These are phyloP conservation scores for Agaricus subrufescens DNA, from an alignment of 768 basidiomycete genomes.

Conservation along the genomic window DNA sequence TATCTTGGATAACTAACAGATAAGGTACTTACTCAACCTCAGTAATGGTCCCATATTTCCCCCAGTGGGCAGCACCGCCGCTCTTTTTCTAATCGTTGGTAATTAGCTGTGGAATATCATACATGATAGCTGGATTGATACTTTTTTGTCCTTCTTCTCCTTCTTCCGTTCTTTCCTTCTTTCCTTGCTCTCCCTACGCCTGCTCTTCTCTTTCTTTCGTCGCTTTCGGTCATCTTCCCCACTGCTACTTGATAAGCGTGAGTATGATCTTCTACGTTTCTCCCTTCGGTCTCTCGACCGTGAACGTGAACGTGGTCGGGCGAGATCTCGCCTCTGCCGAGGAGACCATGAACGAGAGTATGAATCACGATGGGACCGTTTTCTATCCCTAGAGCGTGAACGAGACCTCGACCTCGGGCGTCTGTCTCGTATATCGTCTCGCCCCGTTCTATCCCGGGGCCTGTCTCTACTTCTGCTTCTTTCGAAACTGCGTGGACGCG, in stretches of 20 bases:
- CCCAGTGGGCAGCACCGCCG: conserved; percentile 69
- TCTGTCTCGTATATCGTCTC: conserved; percentile 14
- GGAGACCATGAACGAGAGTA: conserved; percentile 21
- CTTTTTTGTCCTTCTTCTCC: conserved; percentile 67
- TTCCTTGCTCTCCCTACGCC: conserved; percentile 40
- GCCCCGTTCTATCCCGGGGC: conserved; percentile 3
- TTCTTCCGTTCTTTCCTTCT: conserved; percentile 27
- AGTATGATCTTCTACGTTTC: conserved; percentile 27
- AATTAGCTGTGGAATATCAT: neutral
- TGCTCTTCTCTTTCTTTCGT: conserved; percentile 43
- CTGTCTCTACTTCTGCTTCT: conserved; percentile 1
- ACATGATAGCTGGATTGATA: conserved; percentile 21
- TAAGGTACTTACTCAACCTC: conserved; percentile 73
- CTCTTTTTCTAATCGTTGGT: conserved; percentile 43
- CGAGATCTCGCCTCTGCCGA: conserved; percentile 20
- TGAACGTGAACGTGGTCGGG: conserved; percentile 24
- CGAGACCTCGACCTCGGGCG: conserved; percentile 13
- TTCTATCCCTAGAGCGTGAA: conserved; percentile 18
- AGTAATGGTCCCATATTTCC: conserved; percentile 82
- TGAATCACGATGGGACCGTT: conserved; percentile 8
- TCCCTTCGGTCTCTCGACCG: conserved; percentile 19
- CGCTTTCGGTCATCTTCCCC: conserved; percentile 35
- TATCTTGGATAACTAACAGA: neutral
- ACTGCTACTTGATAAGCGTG: conserved; percentile 30
- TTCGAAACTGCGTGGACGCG: conserved; percentile 12